Conservation (phyloP, 495 filamentous ascomycete species). For the Tuber calosporum region DNA sequence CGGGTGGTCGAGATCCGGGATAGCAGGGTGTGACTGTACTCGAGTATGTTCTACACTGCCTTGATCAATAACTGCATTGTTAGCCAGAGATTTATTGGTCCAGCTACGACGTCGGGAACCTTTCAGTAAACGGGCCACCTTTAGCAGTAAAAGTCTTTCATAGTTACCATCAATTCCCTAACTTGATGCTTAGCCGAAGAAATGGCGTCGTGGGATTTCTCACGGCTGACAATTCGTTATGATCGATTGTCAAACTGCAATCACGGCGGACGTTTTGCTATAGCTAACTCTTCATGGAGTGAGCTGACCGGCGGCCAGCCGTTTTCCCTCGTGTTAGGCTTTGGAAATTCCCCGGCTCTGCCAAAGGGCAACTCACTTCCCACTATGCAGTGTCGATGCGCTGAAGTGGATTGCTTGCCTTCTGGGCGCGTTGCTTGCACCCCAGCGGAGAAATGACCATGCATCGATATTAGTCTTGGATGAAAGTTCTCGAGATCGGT, state of each 20-base stretch:
- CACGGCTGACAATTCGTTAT: background rate
- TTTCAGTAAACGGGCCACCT: background rate
- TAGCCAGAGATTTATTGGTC: background rate
- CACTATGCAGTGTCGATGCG: background rate
- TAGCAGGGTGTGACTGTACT: no score
- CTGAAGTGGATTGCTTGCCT: background rate
- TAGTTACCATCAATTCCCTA: background rate
- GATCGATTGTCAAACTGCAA: background rate
- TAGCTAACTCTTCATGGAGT: background rate
- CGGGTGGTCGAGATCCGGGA: no score
- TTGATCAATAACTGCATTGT: background rate
- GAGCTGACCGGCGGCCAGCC: background rate
- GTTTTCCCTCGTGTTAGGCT: background rate
- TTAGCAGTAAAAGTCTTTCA: background rate
- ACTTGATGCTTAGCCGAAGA: background rate
- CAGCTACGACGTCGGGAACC: background rate
- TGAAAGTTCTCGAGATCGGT: background rate
- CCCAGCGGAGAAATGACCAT: background rate
- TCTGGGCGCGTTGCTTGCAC: background rate
- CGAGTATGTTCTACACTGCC: background rate
- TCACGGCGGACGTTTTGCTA: background rate
- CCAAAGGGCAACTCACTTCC: background rate
- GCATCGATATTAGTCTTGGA: background rate
- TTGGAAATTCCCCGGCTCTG: background rate
- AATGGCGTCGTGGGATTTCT: background rate